Conservation (phyloP, 371 early-diverging fungal genomes). For the Apophysomyces sp. region DNA sequence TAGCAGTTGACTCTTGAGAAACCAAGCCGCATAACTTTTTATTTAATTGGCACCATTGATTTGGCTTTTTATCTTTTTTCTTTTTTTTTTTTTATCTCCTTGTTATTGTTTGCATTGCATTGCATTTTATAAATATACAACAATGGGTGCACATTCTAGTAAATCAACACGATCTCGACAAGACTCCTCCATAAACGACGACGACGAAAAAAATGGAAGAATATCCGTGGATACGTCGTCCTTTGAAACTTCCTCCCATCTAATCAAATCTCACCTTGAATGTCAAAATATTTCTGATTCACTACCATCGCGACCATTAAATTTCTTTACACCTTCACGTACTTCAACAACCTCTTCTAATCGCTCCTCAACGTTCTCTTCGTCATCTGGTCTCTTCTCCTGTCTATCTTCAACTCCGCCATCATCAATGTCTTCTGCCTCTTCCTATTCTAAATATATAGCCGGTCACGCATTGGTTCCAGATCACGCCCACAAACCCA, state of each 20-base stretch:
- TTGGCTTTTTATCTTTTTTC: neutral
- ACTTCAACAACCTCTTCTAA: neutral
- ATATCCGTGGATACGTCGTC: neutral
- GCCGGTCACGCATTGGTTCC: constrained; percentile 1
- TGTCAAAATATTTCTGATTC: neutral
- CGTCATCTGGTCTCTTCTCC: constrained; percentile 1
- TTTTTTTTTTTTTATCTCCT: neutral
- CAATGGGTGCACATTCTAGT: neutral
- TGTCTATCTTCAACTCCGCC: neutral
- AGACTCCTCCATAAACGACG: neutral
- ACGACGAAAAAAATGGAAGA: neutral
- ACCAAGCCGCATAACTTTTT: neutral
- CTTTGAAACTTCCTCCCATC: neutral
- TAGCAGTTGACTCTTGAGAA: neutral
- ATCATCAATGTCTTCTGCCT: neutral
- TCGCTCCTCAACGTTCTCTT: neutral
- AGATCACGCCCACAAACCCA: neutral
- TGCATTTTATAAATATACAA: neutral
- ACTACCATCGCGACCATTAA: neutral
- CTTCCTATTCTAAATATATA: constrained; percentile 1
- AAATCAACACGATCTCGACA: neutral
- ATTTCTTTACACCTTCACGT: neutral
- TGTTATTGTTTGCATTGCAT: constrained; percentile 2
- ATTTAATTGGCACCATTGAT: neutral
- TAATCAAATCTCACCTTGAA: neutral